Evolutionary conservation across 805 yeast species (phyloP).

Genomic region (Osmozyma mogii): DNA sequence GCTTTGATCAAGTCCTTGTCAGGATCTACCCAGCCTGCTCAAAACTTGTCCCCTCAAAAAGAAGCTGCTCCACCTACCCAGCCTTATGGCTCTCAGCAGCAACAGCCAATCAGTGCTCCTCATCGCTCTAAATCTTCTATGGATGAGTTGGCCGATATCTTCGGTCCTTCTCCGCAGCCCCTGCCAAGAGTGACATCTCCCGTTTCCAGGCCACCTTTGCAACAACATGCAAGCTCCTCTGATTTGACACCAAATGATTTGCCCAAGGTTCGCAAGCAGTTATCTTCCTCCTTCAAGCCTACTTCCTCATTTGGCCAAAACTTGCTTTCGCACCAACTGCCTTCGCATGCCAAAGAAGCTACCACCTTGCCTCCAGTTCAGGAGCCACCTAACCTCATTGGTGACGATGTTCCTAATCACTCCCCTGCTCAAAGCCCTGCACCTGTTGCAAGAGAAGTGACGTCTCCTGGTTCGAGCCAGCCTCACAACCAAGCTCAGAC

Average conservation of each 20-base stretch:
- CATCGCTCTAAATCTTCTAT: slow-evolving; percentile 49
- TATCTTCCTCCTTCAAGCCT: slow-evolving; percentile 58
- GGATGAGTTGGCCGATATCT: slow-evolving; percentile 55
- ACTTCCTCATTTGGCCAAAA: slow-evolving; percentile 81
- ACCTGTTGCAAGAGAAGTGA: slow-evolving; percentile 18
- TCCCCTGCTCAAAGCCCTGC: slow-evolving; percentile 12
- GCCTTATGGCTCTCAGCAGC: slow-evolving; percentile 5
- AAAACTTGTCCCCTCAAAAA: slow-evolving; percentile 2
- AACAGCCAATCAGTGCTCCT: slow-evolving; percentile 11
- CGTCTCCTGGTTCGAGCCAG: slow-evolving; percentile 1
- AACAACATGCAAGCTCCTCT: slow-evolving; percentile 24
- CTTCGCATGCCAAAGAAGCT: neutral
- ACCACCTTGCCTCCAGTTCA: slow-evolving; percentile 6
- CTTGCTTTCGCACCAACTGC: slow-evolving; percentile 33
- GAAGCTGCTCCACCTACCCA: slow-evolving; percentile 1
- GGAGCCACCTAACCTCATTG: slow-evolving; percentile 21
- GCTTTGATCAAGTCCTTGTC: slow-evolving; percentile 38
- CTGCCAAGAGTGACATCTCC: slow-evolving; percentile 10
- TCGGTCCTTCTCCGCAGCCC: slow-evolving; percentile 21
- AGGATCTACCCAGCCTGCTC: slow-evolving; percentile 3
- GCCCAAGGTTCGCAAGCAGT: slow-evolving; percentile 25
- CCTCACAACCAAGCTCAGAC: slow-evolving; percentile 1
- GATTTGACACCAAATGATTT: slow-evolving; percentile 22
- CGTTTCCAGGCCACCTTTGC: slow-evolving; percentile 13
- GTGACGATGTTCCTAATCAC: slow-evolving; percentile 24